phyloP scores from a whole-genome alignment of 345 rosid genomes.

The Laguncularia racemosa region DNA sequence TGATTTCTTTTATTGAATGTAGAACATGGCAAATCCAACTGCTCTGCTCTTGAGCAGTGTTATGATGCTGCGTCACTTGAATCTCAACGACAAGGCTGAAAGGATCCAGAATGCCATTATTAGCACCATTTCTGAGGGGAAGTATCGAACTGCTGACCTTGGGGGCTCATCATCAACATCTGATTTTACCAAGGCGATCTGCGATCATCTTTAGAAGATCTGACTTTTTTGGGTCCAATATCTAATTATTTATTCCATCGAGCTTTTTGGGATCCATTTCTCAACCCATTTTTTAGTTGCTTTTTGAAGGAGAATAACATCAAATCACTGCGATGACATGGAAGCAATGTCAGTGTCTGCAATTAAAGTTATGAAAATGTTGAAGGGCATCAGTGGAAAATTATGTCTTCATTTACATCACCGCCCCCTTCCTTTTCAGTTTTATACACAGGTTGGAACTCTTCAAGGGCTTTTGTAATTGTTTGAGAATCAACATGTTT shows the following conservation, averaged over 20 bases:
- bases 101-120: constrained; percentile 76
- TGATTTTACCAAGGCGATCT: constrained; percentile 84
- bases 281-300: no score
- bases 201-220: constrained; percentile 64
- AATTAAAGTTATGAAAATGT: no score
- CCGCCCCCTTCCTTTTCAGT: no score
- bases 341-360: no score
- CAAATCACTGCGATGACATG: no score
- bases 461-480: no score
- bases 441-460: no score
- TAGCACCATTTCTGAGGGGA: constrained; percentile 78
- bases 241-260: not conserved
- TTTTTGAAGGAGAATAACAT: no score
- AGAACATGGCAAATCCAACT: constrained; percentile 97
- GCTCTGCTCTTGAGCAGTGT: constrained; percentile 85
- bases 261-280: no score
- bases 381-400: no score
- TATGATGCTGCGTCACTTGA: constrained; percentile 80
- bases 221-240: constrained; percentile 6
- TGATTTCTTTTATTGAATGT: not conserved
- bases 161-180: constrained; percentile 76
- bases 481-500: no score
- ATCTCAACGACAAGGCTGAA: constrained; percentile 76
- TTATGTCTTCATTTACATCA: no score
- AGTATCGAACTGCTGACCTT: constrained; percentile 88